These are phyloP conservation scores for Plasmodium relictum DNA, from an alignment of 169 alveolate genomes.

Conservation along the genomic window DNA sequence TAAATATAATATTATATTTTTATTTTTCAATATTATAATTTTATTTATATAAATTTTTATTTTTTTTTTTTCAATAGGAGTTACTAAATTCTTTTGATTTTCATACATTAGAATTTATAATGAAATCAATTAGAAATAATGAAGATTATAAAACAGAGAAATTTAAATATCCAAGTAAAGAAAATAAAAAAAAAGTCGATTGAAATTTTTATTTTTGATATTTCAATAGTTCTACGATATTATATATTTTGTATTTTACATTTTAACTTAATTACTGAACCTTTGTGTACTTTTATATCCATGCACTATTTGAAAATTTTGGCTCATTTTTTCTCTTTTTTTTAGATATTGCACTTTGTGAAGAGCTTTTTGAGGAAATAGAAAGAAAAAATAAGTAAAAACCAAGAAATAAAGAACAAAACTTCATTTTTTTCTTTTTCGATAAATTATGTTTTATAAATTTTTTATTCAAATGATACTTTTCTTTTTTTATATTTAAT, in stretches of 20 bases:
- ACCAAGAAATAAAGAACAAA: not conserved
- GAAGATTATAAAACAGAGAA: constrained; percentile 63
- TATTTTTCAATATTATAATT: not conserved
- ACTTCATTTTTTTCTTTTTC: no score
- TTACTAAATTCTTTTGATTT: constrained; percentile 57
- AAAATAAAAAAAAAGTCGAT: not conserved
- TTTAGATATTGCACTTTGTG: constrained; percentile 52
- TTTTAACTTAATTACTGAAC: not conserved
- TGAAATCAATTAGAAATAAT: constrained; percentile 48
- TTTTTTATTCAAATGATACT: not conserved
- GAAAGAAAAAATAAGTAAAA: constrained; percentile 28
- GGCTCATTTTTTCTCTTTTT: constrained; percentile 1
- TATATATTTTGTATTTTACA: not conserved
- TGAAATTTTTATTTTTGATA: no score
- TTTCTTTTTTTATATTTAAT: not conserved
- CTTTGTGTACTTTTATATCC: no score
- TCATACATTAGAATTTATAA: constrained; percentile 52
- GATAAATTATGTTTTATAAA: not conserved
- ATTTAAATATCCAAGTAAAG: constrained; percentile 72
- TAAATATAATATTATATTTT: not conserved
- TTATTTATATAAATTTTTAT: not conserved
- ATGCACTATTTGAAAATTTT: no score
- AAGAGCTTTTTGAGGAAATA: constrained; percentile 56
- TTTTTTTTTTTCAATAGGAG: constrained; percentile 22
- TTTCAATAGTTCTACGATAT: not conserved